phyloP scores from a whole-genome alignment of 2,329 filamentous ascomycete species.

The Hypoxylon sp. region DNA sequence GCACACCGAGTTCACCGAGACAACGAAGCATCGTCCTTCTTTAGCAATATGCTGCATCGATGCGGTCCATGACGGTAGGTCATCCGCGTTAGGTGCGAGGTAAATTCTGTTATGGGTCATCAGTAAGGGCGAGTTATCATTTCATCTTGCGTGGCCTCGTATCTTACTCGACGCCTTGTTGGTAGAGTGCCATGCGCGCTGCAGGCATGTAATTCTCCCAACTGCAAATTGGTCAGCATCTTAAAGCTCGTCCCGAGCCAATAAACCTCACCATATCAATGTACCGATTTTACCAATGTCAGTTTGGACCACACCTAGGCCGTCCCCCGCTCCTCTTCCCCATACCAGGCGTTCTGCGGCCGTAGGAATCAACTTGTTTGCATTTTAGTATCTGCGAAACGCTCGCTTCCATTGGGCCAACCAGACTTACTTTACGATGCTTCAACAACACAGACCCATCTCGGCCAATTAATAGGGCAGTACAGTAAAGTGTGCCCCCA shows the following conservation, averaged over 20 bases:
- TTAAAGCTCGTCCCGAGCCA: neutral
- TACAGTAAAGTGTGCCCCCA: slow-evolving; percentile 60
- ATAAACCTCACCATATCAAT: slow-evolving; percentile 56
- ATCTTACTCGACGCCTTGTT: slow-evolving; percentile 59
- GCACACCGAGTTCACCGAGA: slow-evolving; percentile 59
- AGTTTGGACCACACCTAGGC: slow-evolving; percentile 57
- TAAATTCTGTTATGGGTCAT: slow-evolving; percentile 50
- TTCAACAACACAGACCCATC: slow-evolving; percentile 56
- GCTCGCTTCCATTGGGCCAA: slow-evolving; percentile 1
- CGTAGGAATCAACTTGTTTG: slow-evolving; percentile 57
- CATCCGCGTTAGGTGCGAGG: slow-evolving; percentile 54
- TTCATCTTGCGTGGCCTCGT: neutral
- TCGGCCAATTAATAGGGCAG: slow-evolving; percentile 56
- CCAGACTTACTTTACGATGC: slow-evolving; percentile 57
- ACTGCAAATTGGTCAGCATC: slow-evolving; percentile 41
- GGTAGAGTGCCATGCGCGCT: slow-evolving; percentile 59
- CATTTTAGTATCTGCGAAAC: slow-evolving; percentile 19
- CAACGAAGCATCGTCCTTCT: slow-evolving; percentile 61
- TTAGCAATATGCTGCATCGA: slow-evolving; percentile 63
- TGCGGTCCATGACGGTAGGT: slow-evolving; percentile 56
- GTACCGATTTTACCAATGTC: slow-evolving; percentile 60
- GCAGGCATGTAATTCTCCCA: slow-evolving; percentile 64
- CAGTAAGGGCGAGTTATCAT: neutral
- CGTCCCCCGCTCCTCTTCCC: slow-evolving; percentile 63
- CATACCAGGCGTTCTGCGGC: slow-evolving; percentile 59